Base-by-base conservation (phyloP, 495 filamentous ascomycete genomes). In the Xylaria longipes region DNA sequence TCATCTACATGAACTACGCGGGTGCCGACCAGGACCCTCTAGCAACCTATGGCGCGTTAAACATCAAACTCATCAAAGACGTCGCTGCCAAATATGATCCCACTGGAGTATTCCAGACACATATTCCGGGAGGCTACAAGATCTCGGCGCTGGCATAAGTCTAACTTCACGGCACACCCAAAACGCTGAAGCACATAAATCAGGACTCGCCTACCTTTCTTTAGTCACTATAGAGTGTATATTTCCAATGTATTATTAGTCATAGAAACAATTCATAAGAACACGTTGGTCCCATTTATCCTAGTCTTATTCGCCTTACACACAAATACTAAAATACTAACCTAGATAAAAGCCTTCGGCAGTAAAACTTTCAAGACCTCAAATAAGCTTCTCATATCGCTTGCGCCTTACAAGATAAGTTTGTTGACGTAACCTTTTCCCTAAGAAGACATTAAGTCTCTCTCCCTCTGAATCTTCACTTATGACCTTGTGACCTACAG, bases 31-130 rank as follows among this genome's bases (percentile, higher is more conserved):
- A 88, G 75, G 76, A 84, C 58, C 80, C 84, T 4, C 78, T 89
- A 15, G 76, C 71, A 1, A 81, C 82, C 14, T 89, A 88, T 70
- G 87, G 87, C 0, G 76, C 71, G 39, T 76, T 76, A 25, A 88
- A 84, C 72, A 71, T 85, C 45, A 63, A 77, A 66, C 78, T 77
- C 27, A 78, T 90, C 63, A 71, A 75, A 22, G 67, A 75, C 17
- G 79, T 85, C 33, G 81, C 80, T 0, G 72, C 75, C 45, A 80
- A 82, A 73, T 89, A 87, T 67, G 87, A 88, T 64, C 86, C 85
- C 0, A 60, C 79, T 1, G 80, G 75, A 5, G 77, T 86, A 4
- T 88, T 89, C 69, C 86, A 88, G 80, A 82, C 48, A 48, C 77
- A 79, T 61, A 80, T 87, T 11, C 74, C 79, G 0, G 80, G 80